Percentiles rank a stretch among this genome's conserved stretches.
These are phyloP conservation scores for Pichia insulana DNA, from an alignment of 805 yeast genomes.

Conservation along the genomic window DNA sequence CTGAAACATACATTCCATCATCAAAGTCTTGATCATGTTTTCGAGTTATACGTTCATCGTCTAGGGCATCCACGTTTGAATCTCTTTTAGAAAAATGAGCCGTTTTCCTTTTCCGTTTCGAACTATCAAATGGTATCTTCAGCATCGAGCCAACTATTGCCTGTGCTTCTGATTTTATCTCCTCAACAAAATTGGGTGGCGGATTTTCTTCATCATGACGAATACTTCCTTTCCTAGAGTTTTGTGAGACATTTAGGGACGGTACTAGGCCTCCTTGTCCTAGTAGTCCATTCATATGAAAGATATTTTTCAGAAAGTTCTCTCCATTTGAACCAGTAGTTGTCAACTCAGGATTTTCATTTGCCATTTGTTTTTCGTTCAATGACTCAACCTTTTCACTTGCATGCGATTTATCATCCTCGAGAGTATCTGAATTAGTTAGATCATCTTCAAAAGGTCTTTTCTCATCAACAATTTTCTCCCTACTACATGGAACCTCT, in stretches of 20 bases:
- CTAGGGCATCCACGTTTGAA: background rate
- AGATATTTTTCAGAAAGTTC: conserved; percentile 10
- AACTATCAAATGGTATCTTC: conserved; percentile 18
- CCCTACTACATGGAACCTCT: too few species aligned
- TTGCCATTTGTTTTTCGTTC: too few species aligned
- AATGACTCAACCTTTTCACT: too few species aligned
- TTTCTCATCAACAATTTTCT: too few species aligned
- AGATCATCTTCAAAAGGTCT: too few species aligned
- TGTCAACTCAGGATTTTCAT: background rate
- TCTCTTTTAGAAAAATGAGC: background rate
- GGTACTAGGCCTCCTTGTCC: conserved; percentile 13
- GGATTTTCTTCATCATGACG: conserved; percentile 15
- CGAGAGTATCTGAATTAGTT: too few species aligned
- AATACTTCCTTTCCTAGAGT: background rate
- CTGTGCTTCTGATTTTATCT: conserved; percentile 46
- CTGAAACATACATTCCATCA: conserved; percentile 6
- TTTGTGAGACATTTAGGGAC: conserved; percentile 4
- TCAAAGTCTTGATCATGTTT: background rate
- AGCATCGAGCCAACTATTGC: conserved; percentile 32
- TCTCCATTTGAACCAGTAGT: conserved; percentile 1
- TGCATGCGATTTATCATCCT: too few species aligned
- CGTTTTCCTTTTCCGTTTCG: conserved; percentile 11
- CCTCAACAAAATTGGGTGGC: conserved; percentile 19
- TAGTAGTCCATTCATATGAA: conserved; percentile 11
- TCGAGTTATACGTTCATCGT: background rate